A percentile compares a stretch with the other conserved stretches of the same genome.
phyloP scores from a whole-genome alignment of 1,139 yeast genomes.

The Lodderomyces metapsilosis region DNA sequence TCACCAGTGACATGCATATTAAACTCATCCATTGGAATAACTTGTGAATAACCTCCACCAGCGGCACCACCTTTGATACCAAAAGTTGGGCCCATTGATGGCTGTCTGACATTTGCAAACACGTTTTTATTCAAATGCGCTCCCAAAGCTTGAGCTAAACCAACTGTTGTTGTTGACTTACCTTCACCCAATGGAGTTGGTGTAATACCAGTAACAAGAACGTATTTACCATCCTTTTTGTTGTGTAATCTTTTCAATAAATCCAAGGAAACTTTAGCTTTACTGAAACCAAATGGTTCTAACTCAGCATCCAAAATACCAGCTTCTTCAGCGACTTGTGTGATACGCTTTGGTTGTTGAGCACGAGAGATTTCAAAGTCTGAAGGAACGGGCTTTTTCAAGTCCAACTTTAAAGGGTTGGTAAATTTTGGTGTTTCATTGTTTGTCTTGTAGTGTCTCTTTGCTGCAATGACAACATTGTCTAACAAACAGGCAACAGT shows the following conservation, averaged over 20 bases:
- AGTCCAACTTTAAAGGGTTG: constrained; percentile 62
- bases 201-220: constrained; percentile 94
- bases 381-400: constrained; percentile 83
- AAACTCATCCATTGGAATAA: constrained; percentile 98
- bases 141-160: constrained; percentile 93
- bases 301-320: constrained; percentile 81
- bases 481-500: constrained; percentile 94
- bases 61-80: constrained; percentile 99
- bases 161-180: constrained; percentile 95
- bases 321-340: constrained; percentile 78
- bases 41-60: constrained; percentile 98
- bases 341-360: constrained; percentile 83
- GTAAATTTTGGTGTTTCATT: constrained; percentile 51
- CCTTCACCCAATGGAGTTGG: constrained; percentile 99
- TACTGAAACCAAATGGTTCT: constrained; percentile 88
- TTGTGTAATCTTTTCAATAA: constrained; percentile 69
- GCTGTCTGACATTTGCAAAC: constrained; percentile 96
- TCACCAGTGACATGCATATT: constrained; percentile 98
- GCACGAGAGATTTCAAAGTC: constrained; percentile 91
- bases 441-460: constrained; percentile 45
- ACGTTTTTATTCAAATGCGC: constrained; percentile 86
- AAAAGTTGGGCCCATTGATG: constrained; percentile 98
- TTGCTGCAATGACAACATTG: constrained; percentile 83
- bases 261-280: constrained; percentile 84
- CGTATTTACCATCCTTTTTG: constrained; percentile 81